Percentiles rank a stretch among this genome's conserved stretches.
These are phyloP conservation scores for Phytophthora sojae DNA, from an alignment of 352 stramenopile species.

Conservation along the genomic window DNA sequence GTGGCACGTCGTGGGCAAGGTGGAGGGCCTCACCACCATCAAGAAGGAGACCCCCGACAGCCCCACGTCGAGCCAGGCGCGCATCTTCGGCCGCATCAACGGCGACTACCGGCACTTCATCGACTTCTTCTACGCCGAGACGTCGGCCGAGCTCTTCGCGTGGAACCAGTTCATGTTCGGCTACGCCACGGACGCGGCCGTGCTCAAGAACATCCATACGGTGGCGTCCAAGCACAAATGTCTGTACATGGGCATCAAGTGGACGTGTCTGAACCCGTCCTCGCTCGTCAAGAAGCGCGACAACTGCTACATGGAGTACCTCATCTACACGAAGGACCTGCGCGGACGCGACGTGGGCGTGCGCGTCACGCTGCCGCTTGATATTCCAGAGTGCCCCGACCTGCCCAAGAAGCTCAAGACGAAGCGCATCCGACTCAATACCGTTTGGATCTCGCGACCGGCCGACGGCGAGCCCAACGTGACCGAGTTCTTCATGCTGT, in stretches of 20 bases:
- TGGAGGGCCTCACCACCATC: slow-evolving; percentile 51
- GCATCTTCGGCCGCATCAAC: slow-evolving; percentile 69
- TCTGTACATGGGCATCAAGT: slow-evolving; percentile 88
- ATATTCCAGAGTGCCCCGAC: slow-evolving; percentile 68
- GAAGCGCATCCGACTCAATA: slow-evolving; percentile 61
- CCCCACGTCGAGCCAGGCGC: slow-evolving; percentile 36
- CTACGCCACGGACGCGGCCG: slow-evolving; percentile 65
- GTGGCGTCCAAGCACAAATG: slow-evolving; percentile 43
- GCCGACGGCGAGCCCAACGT: slow-evolving; percentile 39
- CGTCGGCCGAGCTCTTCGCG: slow-evolving; percentile 66
- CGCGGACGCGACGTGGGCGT: slow-evolving; percentile 70
- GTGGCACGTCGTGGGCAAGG: slow-evolving; percentile 45
- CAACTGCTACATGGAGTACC: slow-evolving; percentile 82
- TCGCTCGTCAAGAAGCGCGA: slow-evolving; percentile 74
- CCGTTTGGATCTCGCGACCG: slow-evolving; percentile 59
- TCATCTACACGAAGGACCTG: slow-evolving; percentile 71
- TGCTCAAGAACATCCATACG: slow-evolving; percentile 79
- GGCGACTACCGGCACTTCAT: slow-evolving; percentile 73
- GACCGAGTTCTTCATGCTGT: slow-evolving; percentile 72
- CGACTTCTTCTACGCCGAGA: slow-evolving; percentile 81
- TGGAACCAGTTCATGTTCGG: slow-evolving; percentile 82
- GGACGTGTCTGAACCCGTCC: slow-evolving; percentile 68
- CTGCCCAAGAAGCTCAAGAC: slow-evolving; percentile 61
- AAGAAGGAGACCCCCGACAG: slow-evolving; percentile 39
- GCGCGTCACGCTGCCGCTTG: slow-evolving; percentile 67